Evolutionary conservation across 1,139 yeast genomes (phyloP).

Genomic region (Blastobotrys buckinghamii): DNA sequence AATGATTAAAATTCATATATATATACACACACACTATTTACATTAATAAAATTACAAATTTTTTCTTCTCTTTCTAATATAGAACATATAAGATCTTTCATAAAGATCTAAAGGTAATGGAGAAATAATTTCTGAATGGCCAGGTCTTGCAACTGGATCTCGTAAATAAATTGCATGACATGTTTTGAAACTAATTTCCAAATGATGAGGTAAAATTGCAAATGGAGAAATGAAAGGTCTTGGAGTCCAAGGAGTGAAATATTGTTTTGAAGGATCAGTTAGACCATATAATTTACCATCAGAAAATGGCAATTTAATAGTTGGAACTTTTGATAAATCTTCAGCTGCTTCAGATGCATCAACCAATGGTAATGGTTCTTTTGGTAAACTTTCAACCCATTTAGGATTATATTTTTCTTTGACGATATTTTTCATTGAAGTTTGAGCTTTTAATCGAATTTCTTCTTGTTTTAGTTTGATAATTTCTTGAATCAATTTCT

Average conservation of each 20-base stretch:
- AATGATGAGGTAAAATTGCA: constrained; percentile 85
- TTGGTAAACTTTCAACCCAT: constrained; percentile 51
- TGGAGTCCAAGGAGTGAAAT: constrained; percentile 96
- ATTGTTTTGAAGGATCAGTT: constrained; percentile 66
- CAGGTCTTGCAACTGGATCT: constrained; percentile 97
- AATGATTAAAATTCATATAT: background rate
- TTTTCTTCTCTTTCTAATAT: constrained; percentile 53
- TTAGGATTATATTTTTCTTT: constrained; percentile 45
- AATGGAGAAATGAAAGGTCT: constrained; percentile 91
- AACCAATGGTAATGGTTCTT: constrained; percentile 44
- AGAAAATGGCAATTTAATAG: constrained; percentile 36
- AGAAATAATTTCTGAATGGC: constrained; percentile 89
- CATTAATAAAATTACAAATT: constrained; percentile 5
- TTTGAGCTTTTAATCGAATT: constrained; percentile 38
- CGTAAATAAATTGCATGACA: constrained; percentile 94
- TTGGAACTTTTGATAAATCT: constrained; percentile 35
- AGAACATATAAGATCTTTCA: constrained; percentile 94
- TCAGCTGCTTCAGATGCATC: constrained; percentile 53
- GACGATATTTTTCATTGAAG: constrained; percentile 21
- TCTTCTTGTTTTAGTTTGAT: constrained; percentile 46
- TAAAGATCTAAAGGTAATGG: constrained; percentile 83
- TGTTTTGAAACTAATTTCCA: constrained; percentile 82
- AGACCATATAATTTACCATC: constrained; percentile 64
- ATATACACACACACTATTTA: background rate
- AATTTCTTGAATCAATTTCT: constrained; percentile 51